A percentile compares a stretch with the other conserved stretches of the same genome.
Conservation (phyloP, 129 eudicot genomes). For the Flaveria linearis region DNA sequence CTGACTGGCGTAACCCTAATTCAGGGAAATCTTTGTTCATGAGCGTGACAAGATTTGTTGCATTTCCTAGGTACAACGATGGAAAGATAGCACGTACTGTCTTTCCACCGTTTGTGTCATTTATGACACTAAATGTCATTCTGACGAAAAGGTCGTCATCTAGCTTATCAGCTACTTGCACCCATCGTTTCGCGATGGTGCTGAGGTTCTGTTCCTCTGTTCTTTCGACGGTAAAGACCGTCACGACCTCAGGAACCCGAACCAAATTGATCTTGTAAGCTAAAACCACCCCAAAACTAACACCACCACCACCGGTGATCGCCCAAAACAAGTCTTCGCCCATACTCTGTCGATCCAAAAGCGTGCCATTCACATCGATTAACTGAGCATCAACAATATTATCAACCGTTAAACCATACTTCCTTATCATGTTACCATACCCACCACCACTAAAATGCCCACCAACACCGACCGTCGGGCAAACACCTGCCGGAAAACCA, state of each 20-base stretch:
- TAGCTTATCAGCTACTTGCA: conserved; percentile 38
- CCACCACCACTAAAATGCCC: conserved; percentile 59
- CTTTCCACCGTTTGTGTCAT: conserved; percentile 27
- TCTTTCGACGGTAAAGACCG: conserved; percentile 35
- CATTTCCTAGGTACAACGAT: conserved; percentile 42
- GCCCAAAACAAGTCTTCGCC: conserved; percentile 68
- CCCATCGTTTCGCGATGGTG: conserved; percentile 31
- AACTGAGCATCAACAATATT: conserved; percentile 48
- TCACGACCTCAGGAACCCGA: conserved; percentile 37
- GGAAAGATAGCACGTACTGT: conserved; percentile 36
- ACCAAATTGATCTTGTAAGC: conserved; percentile 42
- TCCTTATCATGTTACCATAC: conserved; percentile 48
- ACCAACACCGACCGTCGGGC: conserved; percentile 55
- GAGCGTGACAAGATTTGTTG: conserved; percentile 28
- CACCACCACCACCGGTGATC: conserved; percentile 51
- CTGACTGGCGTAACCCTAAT: conserved; percentile 39
- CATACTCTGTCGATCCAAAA: conserved; percentile 39
- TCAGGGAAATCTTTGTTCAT: conserved; percentile 40
- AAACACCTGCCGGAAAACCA: conserved; percentile 51
- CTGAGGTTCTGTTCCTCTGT: conserved; percentile 24
- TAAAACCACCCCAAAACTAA: conserved; percentile 47
- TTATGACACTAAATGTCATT: conserved; percentile 26
- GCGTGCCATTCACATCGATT: conserved; percentile 26
- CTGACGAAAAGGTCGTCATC: conserved; percentile 40
- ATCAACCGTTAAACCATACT: conserved; percentile 48